Percentiles rank a stretch among this genome's conserved stretches.
These are phyloP conservation scores for Dactylis glomerata DNA, from an alignment of 176 grass and related monocot genomes.

Conservation along the genomic window DNA sequence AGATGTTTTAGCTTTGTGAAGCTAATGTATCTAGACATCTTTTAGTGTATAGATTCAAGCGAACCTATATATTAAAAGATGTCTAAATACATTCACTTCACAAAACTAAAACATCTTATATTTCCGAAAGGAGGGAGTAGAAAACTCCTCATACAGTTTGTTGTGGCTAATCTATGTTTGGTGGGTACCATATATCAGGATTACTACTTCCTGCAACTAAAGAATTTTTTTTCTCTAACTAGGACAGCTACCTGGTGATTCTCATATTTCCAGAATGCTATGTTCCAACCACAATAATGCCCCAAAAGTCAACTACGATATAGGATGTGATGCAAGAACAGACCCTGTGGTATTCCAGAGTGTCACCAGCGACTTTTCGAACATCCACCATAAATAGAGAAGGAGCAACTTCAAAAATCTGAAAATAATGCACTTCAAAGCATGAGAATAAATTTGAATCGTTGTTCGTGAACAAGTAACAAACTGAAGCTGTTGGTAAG, in stretches of 20 bases:
- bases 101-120: no score
- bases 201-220: not conserved
- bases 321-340: conserved; percentile 15
- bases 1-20: no score
- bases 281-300: not conserved
- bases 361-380: conserved; percentile 88
- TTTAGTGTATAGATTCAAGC: no score
- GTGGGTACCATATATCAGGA: not conserved
- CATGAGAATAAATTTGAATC: conserved; percentile 26
- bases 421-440: conserved; percentile 20
- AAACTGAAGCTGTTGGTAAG: not conserved
- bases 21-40: no score
- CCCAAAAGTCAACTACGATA: not conserved
- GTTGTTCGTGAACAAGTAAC: not conserved
- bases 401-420: conserved; percentile 96
- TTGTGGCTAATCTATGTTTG: not conserved
- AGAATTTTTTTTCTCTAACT: not conserved
- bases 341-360: conserved; percentile 95
- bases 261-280: not conserved
- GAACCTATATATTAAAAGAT: no score
- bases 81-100: no score
- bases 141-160: no score
- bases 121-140: no score
- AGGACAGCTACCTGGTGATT: not conserved
- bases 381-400: conserved; percentile 97